Evolutionary conservation across 768 basidiomycete species (phyloP).

Genomic region (Tulasnella sp.): DNA sequence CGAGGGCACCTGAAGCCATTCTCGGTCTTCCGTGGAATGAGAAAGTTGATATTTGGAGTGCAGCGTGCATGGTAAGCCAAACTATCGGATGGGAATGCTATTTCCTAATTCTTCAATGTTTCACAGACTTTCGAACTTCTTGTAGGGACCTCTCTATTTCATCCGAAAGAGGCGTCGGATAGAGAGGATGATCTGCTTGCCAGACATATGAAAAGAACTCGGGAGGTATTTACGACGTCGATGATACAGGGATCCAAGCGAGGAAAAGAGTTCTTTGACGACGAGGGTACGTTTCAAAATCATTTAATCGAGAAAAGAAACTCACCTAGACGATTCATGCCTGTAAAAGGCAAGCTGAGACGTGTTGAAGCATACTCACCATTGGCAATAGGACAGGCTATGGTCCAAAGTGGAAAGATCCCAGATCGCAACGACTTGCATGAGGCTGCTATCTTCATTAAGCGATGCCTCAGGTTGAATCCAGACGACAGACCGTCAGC

Average conservation of each 20-base stretch:
- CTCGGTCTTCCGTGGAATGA: constrained; percentile 14
- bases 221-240: not conserved
- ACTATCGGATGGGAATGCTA: not conserved
- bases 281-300: no score
- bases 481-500: not conserved
- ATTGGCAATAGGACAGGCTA: not conserved
- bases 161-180: no score
- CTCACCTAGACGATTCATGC: not conserved
- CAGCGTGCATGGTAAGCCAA: constrained; percentile 18
- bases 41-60: constrained; percentile 16
- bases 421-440: not conserved
- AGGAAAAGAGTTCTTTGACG: not conserved
- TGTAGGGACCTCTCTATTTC: not conserved
- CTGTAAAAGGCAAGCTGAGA: not conserved
- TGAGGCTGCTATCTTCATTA: not conserved
- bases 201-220: not conserved
- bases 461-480: not conserved
- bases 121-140: constrained; percentile 14
- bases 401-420: not conserved
- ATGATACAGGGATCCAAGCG: not conserved
- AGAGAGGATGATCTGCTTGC: constrained; percentile 2
- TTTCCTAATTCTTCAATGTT: not conserved
- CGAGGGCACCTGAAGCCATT: constrained; percentile 15
- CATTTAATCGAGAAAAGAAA: not conserved
- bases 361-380: no score